phyloP scores from a whole-genome alignment of 169 alveolate genomes.

The Cyclospora cayetanensis region DNA sequence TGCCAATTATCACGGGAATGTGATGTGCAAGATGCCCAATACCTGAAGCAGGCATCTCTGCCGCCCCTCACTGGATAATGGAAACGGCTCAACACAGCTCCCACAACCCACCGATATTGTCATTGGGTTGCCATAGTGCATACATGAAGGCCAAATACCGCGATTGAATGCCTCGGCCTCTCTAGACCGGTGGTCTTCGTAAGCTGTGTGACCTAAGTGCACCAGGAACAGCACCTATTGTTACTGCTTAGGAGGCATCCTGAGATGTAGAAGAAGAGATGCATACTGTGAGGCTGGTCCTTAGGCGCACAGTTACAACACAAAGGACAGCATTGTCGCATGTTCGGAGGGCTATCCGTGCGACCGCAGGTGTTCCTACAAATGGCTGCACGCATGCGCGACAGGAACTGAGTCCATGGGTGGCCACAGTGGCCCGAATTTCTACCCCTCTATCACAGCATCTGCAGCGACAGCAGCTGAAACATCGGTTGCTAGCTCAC shows the following conservation, averaged over 20 bases:
- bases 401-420: neutral
- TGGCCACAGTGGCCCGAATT: neutral
- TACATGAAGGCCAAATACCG: no score
- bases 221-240: no score
- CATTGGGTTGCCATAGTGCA: no score
- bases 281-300: conserved; percentile 11
- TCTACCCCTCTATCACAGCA: neutral
- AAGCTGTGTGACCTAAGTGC: no score
- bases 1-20: no score
- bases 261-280: conserved; percentile 14
- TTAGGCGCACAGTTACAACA: neutral
- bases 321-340: neutral
- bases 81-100: no score
- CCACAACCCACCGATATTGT: no score
- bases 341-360: neutral
- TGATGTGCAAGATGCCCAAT: no score
- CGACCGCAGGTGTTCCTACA: neutral
- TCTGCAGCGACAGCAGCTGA: neutral
- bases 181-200: no score
- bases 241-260: neutral
- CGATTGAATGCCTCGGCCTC: no score
- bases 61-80: no score
- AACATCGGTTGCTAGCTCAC: neutral
- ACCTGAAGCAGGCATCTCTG: no score
- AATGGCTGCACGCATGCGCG: neutral